Evolutionary conservation across 2,329 filamentous ascomycete species (phyloP).

Genomic region (Endoconidiophora laricicola): DNA sequence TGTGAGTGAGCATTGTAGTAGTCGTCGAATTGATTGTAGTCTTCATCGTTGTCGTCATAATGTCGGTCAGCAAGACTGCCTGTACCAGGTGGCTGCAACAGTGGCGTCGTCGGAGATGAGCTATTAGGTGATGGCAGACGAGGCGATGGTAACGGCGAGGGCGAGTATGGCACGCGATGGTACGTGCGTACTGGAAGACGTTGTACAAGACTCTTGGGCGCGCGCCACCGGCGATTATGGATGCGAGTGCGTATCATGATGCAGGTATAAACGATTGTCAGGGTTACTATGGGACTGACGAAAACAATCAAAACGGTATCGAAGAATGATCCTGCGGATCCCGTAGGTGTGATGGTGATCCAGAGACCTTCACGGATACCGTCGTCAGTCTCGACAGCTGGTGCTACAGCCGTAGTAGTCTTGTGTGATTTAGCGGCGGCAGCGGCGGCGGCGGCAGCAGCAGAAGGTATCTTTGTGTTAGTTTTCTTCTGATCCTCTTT

Average conservation of each 20-base stretch:
- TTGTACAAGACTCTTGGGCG: slow-evolving; percentile 93
- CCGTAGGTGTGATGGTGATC: slow-evolving; percentile 91
- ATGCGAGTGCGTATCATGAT: slow-evolving; percentile 78
- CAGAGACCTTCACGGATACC: slow-evolving; percentile 61
- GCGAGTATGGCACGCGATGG: slow-evolving; percentile 52
- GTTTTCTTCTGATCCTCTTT: slow-evolving; percentile 11
- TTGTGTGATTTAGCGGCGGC: neutral
- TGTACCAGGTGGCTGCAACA: slow-evolving; percentile 42
- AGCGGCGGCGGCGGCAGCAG: neutral
- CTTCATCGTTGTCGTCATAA: too few relatives aligned
- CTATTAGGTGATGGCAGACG: slow-evolving; percentile 45
- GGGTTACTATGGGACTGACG: slow-evolving; percentile 76
- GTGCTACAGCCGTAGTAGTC: neutral
- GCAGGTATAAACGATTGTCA: slow-evolving; percentile 83
- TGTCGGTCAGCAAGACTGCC: slow-evolving; percentile 6
- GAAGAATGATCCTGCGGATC: slow-evolving; percentile 72
- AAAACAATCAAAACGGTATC: slow-evolving; percentile 95
- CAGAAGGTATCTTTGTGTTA: slow-evolving; percentile 9
- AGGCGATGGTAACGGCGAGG: slow-evolving; percentile 39
- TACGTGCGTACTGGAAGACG: slow-evolving; percentile 90
- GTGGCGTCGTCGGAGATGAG: slow-evolving; percentile 60
- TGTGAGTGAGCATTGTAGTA: slow-evolving; percentile 32
- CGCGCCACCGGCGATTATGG: slow-evolving; percentile 77
- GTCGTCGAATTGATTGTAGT: slow-evolving; percentile 26
- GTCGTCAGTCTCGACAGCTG: slow-evolving; percentile 4